Evolutionary conservation across 1,284 basidiomycete species (phyloP).

Genomic region (Leccinum subfulvum): DNA sequence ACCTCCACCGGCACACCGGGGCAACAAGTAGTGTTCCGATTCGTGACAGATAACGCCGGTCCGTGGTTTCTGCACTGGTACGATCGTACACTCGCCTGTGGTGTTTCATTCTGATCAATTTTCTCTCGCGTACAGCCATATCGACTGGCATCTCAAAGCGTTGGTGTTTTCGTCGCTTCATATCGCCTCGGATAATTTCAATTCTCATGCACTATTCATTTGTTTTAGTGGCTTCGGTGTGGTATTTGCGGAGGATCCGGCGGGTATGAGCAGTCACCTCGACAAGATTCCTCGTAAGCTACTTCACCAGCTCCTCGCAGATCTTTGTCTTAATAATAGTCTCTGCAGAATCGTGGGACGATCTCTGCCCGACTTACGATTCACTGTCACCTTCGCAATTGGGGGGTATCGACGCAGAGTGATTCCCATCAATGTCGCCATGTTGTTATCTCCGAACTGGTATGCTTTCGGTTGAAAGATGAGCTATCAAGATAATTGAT

Average conservation of each 20-base stretch:
- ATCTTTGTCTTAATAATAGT: not conserved
- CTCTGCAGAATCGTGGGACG: not conserved
- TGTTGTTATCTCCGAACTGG: not conserved
- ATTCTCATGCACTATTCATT: not conserved
- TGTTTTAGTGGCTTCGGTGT: not conserved
- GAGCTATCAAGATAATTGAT: not conserved
- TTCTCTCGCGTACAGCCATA: not conserved
- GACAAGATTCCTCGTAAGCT: not conserved
- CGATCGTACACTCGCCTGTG: not conserved
- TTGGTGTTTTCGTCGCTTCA: not conserved
- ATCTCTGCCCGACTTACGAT: not conserved
- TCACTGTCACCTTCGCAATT: not conserved
- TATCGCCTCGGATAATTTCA: not conserved
- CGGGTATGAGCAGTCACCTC: not conserved
- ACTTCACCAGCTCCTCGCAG: not conserved
- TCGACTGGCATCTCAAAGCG: not conserved
- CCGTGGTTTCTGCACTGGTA: not conserved
- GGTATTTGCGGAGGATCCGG: not conserved
- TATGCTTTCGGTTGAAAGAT: not conserved
- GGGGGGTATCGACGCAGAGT: not conserved
- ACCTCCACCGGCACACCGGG: not conserved
- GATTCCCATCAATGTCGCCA: not conserved
- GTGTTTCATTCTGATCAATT: not conserved
- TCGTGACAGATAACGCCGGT: not conserved
- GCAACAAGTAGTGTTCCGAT: not conserved